Evolutionary conservation across 352 stramenopile genomes (phyloP), one percentile per base, ranked within the genome.

Genomic region (Phytophthora pistaciae): DNA sequence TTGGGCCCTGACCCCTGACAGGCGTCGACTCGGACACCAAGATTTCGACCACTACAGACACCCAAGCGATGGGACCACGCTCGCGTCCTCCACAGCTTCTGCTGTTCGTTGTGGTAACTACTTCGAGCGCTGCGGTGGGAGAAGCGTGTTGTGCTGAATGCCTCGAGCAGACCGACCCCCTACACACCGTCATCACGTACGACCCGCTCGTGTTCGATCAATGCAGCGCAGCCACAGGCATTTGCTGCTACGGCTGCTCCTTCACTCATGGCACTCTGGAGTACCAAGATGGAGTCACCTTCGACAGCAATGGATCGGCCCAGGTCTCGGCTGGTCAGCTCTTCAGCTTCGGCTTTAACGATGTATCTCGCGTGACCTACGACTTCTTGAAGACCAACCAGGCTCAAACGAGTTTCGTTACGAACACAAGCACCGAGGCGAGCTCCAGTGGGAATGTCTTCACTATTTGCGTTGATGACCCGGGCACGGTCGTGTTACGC

Each of bases 221-320:
- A 53, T 88, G 80, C 78, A 80, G 68, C 48, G 58, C 50, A 0
- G 78, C 59, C 3, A 64, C 53, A 36, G 76, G 80, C 61, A 86
- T 88, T 64, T 88, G 80, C 73, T 88, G 80, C 76, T 88, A 82
- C 69, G 69, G 65, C 42, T 88, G 80, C 60, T 60, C 61, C 27
- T 86, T 86, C 42, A 36, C 58, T 4, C 77, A 88, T 49, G 80
- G 78, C 36, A 76, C 52, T 20, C 56, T 76, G 13, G 60, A 54
- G 11, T 88, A 75, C 64, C 50, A 74, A 48, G 71, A 73, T n/a
- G 80, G 80, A 31, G 72, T 86, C 23, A 78, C 33, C 29, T 85
- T 82, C 49, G 56, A 75, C 56, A 66, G 20, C 53, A 70, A 74
- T 27, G 77, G 74, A 4, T 49, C 36, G 10, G 60, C 74, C 9